Percentiles rank a stretch among this genome's conserved stretches.
Conservation (phyloP, 148 eudicot genomes). For the Limonium bicolor region DNA sequence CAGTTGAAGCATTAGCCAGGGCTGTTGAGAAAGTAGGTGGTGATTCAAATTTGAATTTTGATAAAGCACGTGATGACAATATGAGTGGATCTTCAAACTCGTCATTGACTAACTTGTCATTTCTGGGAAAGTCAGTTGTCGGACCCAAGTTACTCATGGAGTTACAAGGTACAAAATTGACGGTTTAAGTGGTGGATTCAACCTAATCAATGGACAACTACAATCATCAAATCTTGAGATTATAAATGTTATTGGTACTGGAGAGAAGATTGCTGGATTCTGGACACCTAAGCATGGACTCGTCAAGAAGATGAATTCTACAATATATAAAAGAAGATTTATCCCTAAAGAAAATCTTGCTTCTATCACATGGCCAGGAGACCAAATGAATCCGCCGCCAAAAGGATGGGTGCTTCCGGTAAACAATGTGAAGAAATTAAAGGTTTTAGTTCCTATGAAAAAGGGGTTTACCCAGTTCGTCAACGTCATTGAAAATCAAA, state of each 20-base stretch:
- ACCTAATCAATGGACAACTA: slow-evolving; percentile 8
- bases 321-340: not conserved
- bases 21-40: slow-evolving; percentile 20
- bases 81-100: not conserved
- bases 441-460: slow-evolving; percentile 36
- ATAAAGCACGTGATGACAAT: too few relatives aligned
- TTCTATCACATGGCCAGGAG: slow-evolving; percentile 1
- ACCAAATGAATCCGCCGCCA: not conserved
- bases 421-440: slow-evolving; percentile 13
- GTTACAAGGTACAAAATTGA: slow-evolving; percentile 6
- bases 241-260: slow-evolving; percentile 12
- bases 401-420: slow-evolving; percentile 21
- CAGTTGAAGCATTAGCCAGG: slow-evolving; percentile 20
- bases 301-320: not conserved
- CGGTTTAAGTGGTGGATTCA: slow-evolving; percentile 17
- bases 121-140: slow-evolving; percentile 8
- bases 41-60: not conserved
- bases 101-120: slow-evolving; percentile 5
- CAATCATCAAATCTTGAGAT: slow-evolving; percentile 11
- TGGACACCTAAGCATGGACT: slow-evolving; percentile 13
- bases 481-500: slow-evolving; percentile 8
- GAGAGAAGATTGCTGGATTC: slow-evolving; percentile 10
- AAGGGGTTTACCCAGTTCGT: slow-evolving; percentile 30
- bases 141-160: slow-evolving; percentile 17
- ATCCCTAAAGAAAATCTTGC: not conserved